phyloP scores from a whole-genome alignment of 2,329 filamentous ascomycete genomes.

The Tolypocladium tropicale region DNA sequence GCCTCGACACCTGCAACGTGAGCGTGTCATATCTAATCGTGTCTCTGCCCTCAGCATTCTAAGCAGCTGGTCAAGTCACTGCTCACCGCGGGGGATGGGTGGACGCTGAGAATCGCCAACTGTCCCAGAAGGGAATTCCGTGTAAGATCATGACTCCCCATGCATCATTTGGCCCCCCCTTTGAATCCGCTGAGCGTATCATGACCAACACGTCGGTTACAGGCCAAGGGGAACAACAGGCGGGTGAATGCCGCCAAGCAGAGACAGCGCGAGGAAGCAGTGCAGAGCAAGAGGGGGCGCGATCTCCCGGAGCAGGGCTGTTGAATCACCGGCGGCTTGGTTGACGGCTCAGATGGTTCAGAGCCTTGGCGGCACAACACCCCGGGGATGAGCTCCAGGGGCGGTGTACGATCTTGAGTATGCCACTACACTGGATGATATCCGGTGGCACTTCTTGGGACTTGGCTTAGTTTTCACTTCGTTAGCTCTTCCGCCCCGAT shows the following conservation, averaged over 20 bases:
- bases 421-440: too few species aligned
- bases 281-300: too few species aligned
- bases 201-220: not conserved
- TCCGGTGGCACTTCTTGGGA: too few species aligned
- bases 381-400: too few species aligned
- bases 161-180: not conserved
- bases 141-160: conserved; percentile 3
- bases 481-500: too few species aligned
- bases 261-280: not conserved
- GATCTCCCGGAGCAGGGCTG: too few species aligned
- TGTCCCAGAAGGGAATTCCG: conserved; percentile 13
- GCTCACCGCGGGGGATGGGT: conserved; percentile 12
- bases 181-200: not conserved
- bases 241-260: conserved; percentile 2
- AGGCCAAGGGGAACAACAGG: conserved; percentile 3
- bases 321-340: too few species aligned
- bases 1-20: not conserved
- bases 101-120: conserved; percentile 15
- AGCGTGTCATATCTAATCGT: not conserved
- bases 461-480: too few species aligned
- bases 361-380: too few species aligned
- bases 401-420: too few species aligned
- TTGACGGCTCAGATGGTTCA: too few species aligned
- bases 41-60: conserved; percentile 5
- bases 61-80: conserved; percentile 19